A percentile compares a stretch with the other conserved stretches of the same genome.
These are phyloP conservation scores for Ashbya aceris DNA, from an alignment of 1,139 yeast genomes.

Conservation along the genomic window DNA sequence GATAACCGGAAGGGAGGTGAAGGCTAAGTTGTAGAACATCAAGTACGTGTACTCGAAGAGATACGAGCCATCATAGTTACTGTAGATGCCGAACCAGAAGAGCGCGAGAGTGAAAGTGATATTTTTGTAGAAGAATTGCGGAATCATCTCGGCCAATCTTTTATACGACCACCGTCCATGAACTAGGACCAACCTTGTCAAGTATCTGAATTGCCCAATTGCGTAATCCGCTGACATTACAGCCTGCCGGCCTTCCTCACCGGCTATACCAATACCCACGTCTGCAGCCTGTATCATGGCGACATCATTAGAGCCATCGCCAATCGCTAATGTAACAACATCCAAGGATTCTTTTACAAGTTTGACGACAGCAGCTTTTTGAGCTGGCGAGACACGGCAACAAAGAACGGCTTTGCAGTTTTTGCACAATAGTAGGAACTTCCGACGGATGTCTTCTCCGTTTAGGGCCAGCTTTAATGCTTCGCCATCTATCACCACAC, in stretches of 20 bases:
- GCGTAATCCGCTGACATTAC: conserved; percentile 98
- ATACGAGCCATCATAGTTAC: conserved; percentile 84
- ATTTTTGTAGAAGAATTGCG: conserved; percentile 86
- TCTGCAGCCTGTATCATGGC: conserved; percentile 98
- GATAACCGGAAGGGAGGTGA: conserved; percentile 88
- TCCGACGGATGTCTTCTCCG: conserved; percentile 47
- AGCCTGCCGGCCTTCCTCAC: conserved; percentile 97
- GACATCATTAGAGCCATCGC: conserved; percentile 97
- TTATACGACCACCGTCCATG: conserved; percentile 98
- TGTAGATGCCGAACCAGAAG: conserved; percentile 87
- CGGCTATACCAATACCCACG: conserved; percentile 97
- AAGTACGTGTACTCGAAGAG: conserved; percentile 85
- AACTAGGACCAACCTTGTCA: conserved; percentile 67
- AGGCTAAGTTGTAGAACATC: conserved; percentile 89
- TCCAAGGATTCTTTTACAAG: conserved; percentile 73
- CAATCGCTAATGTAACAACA: conserved; percentile 88
- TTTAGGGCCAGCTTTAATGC: conserved; percentile 68
- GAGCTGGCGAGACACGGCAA: conserved; percentile 96
- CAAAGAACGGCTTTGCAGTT: conserved; percentile 90
- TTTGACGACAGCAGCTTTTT: conserved; percentile 91
- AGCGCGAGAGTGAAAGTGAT: conserved; percentile 79
- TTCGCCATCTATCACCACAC: conserved; percentile 88
- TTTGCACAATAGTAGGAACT: conserved; percentile 78
- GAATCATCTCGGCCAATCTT: conserved; percentile 88
- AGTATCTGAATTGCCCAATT: conserved; percentile 83